Base-by-base conservation (phyloP, 2,329 filamentous ascomycete species). In the Biscogniauxia marginata region DNA sequence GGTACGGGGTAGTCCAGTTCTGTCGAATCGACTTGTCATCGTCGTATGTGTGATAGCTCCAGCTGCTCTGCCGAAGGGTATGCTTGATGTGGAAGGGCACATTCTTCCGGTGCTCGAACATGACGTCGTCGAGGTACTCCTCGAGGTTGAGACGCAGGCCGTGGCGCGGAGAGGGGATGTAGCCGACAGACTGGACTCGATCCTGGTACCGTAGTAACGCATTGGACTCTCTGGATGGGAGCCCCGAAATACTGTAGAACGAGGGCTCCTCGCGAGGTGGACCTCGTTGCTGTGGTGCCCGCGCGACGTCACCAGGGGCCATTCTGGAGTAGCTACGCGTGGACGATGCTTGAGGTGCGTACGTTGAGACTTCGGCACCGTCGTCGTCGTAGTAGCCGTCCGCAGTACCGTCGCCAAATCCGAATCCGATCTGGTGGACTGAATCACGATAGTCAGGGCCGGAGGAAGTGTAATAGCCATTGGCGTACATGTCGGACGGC, bases 201-300 rank as follows among this genome's bases (percentile, higher is more conserved):
- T 25, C 43, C 18, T 57, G 55, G 44, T 51, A 57, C 25, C 55
- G 51, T n/a, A 57, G 50, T 1, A 16, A n/a, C n/a, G n/a, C n/a
- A n/a, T n/a, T n/a, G n/a, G n/a, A n/a, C n/a, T n/a, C n/a, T n/a
- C n/a, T n/a, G 21, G 11, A 11, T 30, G 11, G n/a, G 6, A 9
- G 44, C 39, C 20, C 39, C 18, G 49, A n/a, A 23, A 56, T 18
- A 3, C 39, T 43, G 43, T 52, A 52, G 43, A 52, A 52, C 16
- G 44, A 24, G 8, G 50, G 50, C 25, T 16, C 6, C 19, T 56
- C 54, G 9, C 13, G 6, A n/a, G 9, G 20, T n/a, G n/a, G n/a
- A 9, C 3, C 9, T n/a, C 23, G 43, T 20, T 18, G 48, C n/a
- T n/a, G n/a, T n/a, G n/a, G n/a, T n/a, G n/a, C n/a, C n/a, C n/a